These are phyloP conservation scores for Mrakia gelida DNA, from an alignment of 768 basidiomycete species.

Conservation along the genomic window DNA sequence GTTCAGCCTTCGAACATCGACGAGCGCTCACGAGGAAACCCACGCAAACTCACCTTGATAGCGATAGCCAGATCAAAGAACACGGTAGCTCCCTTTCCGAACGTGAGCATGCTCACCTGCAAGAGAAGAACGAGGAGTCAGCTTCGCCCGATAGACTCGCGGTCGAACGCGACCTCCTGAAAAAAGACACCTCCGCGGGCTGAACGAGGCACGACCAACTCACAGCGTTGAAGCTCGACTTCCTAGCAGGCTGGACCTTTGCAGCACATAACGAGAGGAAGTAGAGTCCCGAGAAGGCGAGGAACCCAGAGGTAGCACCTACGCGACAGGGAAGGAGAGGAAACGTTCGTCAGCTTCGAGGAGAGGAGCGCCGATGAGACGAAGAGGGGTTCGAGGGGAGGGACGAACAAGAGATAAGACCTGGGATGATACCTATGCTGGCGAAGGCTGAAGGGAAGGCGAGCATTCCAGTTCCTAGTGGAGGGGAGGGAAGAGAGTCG, in stretches of 20 bases:
- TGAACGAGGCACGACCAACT: conserved; percentile 43
- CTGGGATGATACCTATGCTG: conserved; percentile 24
- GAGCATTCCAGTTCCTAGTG: conserved; percentile 26
- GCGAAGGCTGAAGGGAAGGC: conserved; percentile 29
- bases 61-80: conserved; percentile 46
- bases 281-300: conserved; percentile 77
- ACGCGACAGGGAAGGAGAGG: not conserved
- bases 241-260: conserved; percentile 61
- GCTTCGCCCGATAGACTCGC: conserved; percentile 60
- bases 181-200: no score
- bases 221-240: conserved; percentile 76
- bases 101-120: conserved; percentile 60
- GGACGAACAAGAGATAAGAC: conserved; percentile 24
- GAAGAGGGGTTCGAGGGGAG: not conserved
- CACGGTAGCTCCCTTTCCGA: conserved; percentile 70
- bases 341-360: not conserved
- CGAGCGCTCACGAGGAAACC: not conserved
- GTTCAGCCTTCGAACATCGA: not conserved
- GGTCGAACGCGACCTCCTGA: conserved; percentile 50
- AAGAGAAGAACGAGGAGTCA: conserved; percentile 51
- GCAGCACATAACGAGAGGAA: conserved; percentile 79
- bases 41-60: conserved; percentile 39
- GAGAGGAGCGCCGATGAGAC: not conserved
- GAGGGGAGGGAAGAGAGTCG: no score
- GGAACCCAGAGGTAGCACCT: conserved; percentile 26